These are phyloP conservation scores for Pouteria campechiana DNA, from an alignment of 179 eudicot species.

Conservation along the genomic window DNA sequence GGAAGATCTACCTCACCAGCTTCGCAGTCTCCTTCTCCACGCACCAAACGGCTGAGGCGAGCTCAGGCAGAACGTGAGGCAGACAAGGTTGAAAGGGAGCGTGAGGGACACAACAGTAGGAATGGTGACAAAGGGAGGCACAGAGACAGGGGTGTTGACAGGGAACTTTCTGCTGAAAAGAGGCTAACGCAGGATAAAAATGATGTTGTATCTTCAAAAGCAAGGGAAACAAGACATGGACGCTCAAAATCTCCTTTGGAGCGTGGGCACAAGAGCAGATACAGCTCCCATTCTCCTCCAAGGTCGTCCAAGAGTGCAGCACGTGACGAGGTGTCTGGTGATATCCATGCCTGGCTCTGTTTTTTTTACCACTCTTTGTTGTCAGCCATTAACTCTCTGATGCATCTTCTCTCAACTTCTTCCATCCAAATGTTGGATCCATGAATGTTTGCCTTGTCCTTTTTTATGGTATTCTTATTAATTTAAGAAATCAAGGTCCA, in stretches of 20 bases:
- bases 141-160: constrained; percentile 6
- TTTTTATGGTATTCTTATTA: no score
- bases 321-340: constrained; percentile 93
- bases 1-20: no score
- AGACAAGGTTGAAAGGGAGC: constrained; percentile 26
- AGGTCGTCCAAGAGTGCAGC: constrained; percentile 37
- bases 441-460: no score
- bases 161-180: constrained; percentile 25
- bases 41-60: constrained; percentile 56
- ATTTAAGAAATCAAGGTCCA: no score
- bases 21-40: constrained; percentile 66
- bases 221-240: constrained; percentile 49
- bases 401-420: neutral
- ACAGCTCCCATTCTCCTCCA: constrained; percentile 58
- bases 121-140: constrained; percentile 18
- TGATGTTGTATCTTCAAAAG: constrained; percentile 44
- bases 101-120: constrained; percentile 28
- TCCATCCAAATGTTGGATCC: no score
- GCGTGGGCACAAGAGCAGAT: constrained; percentile 42
- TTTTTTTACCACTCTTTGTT: constrained; percentile 1
- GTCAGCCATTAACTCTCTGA: constrained; percentile 3
- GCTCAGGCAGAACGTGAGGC: constrained; percentile 42
- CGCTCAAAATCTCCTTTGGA: constrained; percentile 54
- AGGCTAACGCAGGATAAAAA: constrained; percentile 41
- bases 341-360: constrained; percentile 32